Conservation (phyloP, 2,329 filamentous ascomycete genomes). For the Aspergillus felis region DNA sequence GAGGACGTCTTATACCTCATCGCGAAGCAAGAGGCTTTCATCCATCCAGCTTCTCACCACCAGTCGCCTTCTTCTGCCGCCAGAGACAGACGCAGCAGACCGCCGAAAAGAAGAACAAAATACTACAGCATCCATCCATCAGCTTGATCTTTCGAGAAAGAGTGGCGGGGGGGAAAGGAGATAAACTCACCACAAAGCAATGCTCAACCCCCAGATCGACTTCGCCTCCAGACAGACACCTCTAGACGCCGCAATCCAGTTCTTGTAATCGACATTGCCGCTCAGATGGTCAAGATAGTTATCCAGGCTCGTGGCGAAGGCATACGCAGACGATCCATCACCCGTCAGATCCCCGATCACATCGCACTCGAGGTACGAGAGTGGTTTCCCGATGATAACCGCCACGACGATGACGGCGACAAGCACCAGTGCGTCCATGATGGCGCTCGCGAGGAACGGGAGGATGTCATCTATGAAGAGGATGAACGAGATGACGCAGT, state of each 20-base stretch:
- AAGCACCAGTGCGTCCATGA: slow-evolving; percentile 64
- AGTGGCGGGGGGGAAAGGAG: not conserved
- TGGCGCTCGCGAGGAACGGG: slow-evolving; percentile 66
- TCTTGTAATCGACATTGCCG: slow-evolving; percentile 47
- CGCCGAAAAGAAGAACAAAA: slow-evolving; percentile 63
- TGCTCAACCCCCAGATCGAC: slow-evolving; percentile 79
- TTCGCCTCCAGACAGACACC: slow-evolving; percentile 79
- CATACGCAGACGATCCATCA: slow-evolving; percentile 48
- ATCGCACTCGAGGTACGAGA: slow-evolving; percentile 73
- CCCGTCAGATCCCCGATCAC: slow-evolving; percentile 47
- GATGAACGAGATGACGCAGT: slow-evolving; percentile 74
- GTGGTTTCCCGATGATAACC: slow-evolving; percentile 72
- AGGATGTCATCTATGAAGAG: slow-evolving; percentile 74
- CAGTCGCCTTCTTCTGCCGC: slow-evolving; percentile 51
- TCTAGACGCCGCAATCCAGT: slow-evolving; percentile 59
- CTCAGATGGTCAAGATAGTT: slow-evolving; percentile 50
- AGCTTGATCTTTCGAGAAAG: not conserved
- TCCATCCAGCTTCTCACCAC: slow-evolving; percentile 15
- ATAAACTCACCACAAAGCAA: slow-evolving; percentile 63
- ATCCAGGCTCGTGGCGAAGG: slow-evolving; percentile 51
- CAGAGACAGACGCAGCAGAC: slow-evolving; percentile 59
- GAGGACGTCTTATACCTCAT: not conserved
- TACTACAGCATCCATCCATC: slow-evolving; percentile 35
- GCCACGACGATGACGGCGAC: slow-evolving; percentile 75
- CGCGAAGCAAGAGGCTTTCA: not conserved